Evolutionary conservation across 495 filamentous ascomycete genomes (phyloP).

Genomic region (Aspergillus funiculosus): DNA sequence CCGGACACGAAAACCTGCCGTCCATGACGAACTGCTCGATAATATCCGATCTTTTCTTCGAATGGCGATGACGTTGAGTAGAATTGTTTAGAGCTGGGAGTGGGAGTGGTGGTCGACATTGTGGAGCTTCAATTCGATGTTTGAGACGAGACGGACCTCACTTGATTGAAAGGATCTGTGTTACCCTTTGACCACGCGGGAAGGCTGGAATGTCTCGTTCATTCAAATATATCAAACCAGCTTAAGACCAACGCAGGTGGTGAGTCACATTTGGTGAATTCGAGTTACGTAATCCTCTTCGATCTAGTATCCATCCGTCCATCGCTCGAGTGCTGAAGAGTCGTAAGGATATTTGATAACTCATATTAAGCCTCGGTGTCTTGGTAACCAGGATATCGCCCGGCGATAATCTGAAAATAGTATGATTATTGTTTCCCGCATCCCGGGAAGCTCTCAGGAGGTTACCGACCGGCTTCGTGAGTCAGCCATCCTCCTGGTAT

Average conservation of each 20-base stretch:
- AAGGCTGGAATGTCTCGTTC: too few relatives aligned
- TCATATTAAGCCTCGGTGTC: too few relatives aligned
- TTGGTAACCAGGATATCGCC: too few relatives aligned
- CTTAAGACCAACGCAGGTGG: too few relatives aligned
- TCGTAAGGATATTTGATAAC: too few relatives aligned
- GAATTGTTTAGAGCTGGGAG: slow-evolving; percentile 19
- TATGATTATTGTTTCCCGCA: background rate
- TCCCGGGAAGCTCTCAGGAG: slow-evolving; percentile 16
- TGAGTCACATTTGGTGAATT: slow-evolving; percentile 4
- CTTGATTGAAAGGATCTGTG: too few relatives aligned
- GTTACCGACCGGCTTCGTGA: slow-evolving; percentile 26
- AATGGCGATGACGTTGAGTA: slow-evolving; percentile 38
- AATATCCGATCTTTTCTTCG: slow-evolving; percentile 42
- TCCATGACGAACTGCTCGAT: slow-evolving; percentile 40
- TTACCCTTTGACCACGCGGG: too few relatives aligned
- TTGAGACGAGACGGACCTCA: background rate
- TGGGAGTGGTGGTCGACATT: background rate
- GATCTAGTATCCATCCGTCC: too few relatives aligned
- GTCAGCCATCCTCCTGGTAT: slow-evolving; percentile 17
- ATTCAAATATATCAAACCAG: too few relatives aligned
- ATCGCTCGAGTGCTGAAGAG: too few relatives aligned
- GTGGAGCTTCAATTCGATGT: background rate
- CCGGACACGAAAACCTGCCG: slow-evolving; percentile 44
- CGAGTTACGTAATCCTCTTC: background rate
- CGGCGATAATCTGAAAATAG: background rate